These are phyloP conservation scores for Chaetoceros tenuissimus DNA, from an alignment of 108 stramenopile genomes.

Conservation along the genomic window DNA sequence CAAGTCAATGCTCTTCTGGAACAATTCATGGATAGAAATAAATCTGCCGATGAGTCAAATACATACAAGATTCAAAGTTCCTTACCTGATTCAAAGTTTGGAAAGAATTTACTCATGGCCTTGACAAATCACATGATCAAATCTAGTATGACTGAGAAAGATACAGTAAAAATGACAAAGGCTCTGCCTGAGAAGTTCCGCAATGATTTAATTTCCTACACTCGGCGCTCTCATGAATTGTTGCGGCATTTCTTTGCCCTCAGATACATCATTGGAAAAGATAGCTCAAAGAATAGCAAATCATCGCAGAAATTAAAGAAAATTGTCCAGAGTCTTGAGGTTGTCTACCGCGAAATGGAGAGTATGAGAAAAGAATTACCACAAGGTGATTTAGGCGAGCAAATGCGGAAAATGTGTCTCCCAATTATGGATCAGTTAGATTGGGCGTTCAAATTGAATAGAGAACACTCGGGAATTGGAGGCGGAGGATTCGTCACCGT, in stretches of 20 bases:
- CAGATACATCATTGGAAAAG: constrained; percentile 17
- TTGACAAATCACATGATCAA: constrained; percentile 77
- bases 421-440: constrained; percentile 88
- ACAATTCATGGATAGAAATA: constrained; percentile 12
- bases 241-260: constrained; percentile 84
- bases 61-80: constrained; percentile 9
- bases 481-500: constrained; percentile 65
- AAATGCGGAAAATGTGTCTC: constrained; percentile 73
- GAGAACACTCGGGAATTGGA: constrained; percentile 51
- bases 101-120: constrained; percentile 51
- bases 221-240: constrained; percentile 73
- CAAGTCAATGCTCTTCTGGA: constrained; percentile 23
- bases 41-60: neutral
- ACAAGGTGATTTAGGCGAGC: constrained; percentile 37
- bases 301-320: constrained; percentile 33
- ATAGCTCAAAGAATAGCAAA: constrained; percentile 19
- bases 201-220: constrained; percentile 57
- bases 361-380: constrained; percentile 40
- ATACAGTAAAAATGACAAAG: constrained; percentile 54
- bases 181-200: constrained; percentile 63
- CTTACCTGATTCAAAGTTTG: constrained; percentile 67
- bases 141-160: constrained; percentile 72
- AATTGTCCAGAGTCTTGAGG: constrained; percentile 74
- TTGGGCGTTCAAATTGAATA: constrained; percentile 75
- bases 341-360: constrained; percentile 52